These are phyloP conservation scores for Thermothielavioides terrestris DNA, from an alignment of 495 filamentous ascomycete genomes.

Conservation along the genomic window DNA sequence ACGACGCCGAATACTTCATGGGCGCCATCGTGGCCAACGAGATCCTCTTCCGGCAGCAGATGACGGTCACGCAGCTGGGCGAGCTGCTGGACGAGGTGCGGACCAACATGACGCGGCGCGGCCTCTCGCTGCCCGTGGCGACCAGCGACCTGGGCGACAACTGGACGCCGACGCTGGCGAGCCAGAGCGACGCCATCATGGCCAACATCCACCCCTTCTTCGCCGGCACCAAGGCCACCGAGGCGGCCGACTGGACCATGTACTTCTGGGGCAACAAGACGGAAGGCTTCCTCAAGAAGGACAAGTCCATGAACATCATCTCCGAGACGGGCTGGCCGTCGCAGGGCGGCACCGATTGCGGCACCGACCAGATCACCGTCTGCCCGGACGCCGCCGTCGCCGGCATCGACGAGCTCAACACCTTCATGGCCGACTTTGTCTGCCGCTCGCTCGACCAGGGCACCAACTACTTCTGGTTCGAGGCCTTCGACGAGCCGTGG, in stretches of 20 bases:
- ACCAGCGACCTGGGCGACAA: constrained; percentile 86
- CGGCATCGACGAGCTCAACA: constrained; percentile 75
- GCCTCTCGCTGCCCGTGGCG: constrained; percentile 65
- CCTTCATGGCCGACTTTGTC: constrained; percentile 77
- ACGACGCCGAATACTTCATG: constrained; percentile 59
- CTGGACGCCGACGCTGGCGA: constrained; percentile 63
- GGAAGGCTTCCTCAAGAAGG: constrained; percentile 45
- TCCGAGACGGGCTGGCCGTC: constrained; percentile 91
- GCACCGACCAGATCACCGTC: constrained; percentile 32
- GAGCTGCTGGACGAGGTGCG: constrained; percentile 58
- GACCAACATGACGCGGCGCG: constrained; percentile 55
- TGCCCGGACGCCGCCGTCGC: constrained; percentile 64
- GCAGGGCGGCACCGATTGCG: constrained; percentile 73
- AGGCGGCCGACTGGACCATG: constrained; percentile 76
- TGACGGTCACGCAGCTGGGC: constrained; percentile 57
- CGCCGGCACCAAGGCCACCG: constrained; percentile 59
- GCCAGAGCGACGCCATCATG: constrained; percentile 78
- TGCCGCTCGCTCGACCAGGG: constrained; percentile 69
- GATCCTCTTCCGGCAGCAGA: constrained; percentile 72
- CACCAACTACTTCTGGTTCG: constrained; percentile 95
- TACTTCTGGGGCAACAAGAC: constrained; percentile 70
- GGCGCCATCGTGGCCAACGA: constrained; percentile 93
- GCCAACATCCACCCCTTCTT: constrained; percentile 98
- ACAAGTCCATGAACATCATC: constrained; percentile 62
- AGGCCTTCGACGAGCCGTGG: constrained; percentile 95